Conservation (phyloP, 1,139 yeast species). For the Wickerhamomyces sp. region DNA sequence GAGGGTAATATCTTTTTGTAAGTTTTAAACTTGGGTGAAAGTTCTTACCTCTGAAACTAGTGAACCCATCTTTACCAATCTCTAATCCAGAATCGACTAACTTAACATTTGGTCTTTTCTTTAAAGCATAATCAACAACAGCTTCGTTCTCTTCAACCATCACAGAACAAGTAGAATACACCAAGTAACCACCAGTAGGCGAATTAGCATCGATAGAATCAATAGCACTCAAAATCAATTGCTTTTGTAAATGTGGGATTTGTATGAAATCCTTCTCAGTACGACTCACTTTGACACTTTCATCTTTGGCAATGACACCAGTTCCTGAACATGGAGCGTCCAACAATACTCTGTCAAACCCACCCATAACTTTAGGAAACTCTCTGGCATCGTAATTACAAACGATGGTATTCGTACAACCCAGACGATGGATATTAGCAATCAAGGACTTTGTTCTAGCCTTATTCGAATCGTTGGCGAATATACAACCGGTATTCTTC, state of each 20-base stretch:
- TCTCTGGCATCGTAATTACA: slow-evolving; percentile 98
- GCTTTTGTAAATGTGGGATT: slow-evolving; percentile 95
- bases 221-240: slow-evolving; percentile 86
- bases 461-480: slow-evolving; percentile 96
- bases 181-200: slow-evolving; percentile 89
- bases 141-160: slow-evolving; percentile 98
- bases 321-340: slow-evolving; percentile 99
- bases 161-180: slow-evolving; percentile 96
- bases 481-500: slow-evolving; percentile 97
- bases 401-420: slow-evolving; percentile 94
- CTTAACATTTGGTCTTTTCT: slow-evolving; percentile 94
- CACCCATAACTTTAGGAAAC: slow-evolving; percentile 97
- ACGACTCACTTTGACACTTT: slow-evolving; percentile 87
- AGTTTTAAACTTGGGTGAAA: slow-evolving; percentile 73
- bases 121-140: slow-evolving; percentile 95
- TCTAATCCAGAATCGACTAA: slow-evolving; percentile 91
- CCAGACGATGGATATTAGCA: slow-evolving; percentile 96
- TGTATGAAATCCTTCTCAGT: slow-evolving; percentile 96
- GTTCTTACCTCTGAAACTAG: slow-evolving; percentile 88
- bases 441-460: slow-evolving; percentile 93
- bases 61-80: slow-evolving; percentile 95
- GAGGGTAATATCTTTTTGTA: slow-evolving; percentile 96
- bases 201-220: slow-evolving; percentile 95
- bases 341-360: slow-evolving; percentile 88
- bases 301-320: slow-evolving; percentile 98